Percentiles rank a stretch among this genome's conserved stretches.
phyloP scores from a whole-genome alignment of 352 stramenopile genomes.

The Phytopythium boreale region DNA sequence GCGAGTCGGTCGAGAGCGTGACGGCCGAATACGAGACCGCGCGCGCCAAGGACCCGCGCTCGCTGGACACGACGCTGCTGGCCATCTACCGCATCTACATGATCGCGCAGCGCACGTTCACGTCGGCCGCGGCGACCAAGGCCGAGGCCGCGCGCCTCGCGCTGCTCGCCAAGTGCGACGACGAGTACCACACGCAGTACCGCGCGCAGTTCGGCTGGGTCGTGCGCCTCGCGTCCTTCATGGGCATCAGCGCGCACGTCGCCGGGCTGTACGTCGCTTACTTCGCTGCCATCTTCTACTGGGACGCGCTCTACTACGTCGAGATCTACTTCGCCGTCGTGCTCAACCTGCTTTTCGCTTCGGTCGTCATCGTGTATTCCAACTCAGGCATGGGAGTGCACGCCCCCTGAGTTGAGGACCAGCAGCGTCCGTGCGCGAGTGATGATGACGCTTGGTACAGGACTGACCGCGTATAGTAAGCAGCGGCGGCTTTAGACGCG shows the following conservation, averaged over 20 bases:
- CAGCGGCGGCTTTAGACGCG: neutral
- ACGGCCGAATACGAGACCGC: slow-evolving; percentile 60
- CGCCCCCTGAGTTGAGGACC: slow-evolving; percentile 16
- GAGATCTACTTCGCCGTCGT: slow-evolving; percentile 72
- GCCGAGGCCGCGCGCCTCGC: slow-evolving; percentile 52
- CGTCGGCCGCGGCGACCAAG: slow-evolving; percentile 59
- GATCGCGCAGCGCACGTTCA: slow-evolving; percentile 57
- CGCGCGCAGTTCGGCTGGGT: slow-evolving; percentile 52
- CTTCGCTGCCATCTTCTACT: slow-evolving; percentile 65
- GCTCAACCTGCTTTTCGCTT: slow-evolving; percentile 57
- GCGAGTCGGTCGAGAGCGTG: slow-evolving; percentile 78
- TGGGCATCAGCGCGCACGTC: slow-evolving; percentile 80
- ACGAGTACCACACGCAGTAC: slow-evolving; percentile 61
- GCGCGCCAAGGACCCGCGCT: slow-evolving; percentile 54
- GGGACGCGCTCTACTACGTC: slow-evolving; percentile 72
- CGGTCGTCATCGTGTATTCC: slow-evolving; percentile 54
- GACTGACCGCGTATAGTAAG: neutral
- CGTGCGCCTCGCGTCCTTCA: slow-evolving; percentile 73
- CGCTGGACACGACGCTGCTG: slow-evolving; percentile 67
- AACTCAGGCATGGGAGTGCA: slow-evolving; percentile 61
- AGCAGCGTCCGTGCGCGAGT: neutral
- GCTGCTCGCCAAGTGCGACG: slow-evolving; percentile 58
- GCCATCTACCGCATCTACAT: slow-evolving; percentile 81
- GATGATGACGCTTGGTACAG: neutral
- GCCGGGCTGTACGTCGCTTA: slow-evolving; percentile 70